Percentiles rank a stretch among this genome's conserved stretches.
phyloP scores from a whole-genome alignment of 352 stramenopile genomes.

The Aphanomyces stellatus region DNA sequence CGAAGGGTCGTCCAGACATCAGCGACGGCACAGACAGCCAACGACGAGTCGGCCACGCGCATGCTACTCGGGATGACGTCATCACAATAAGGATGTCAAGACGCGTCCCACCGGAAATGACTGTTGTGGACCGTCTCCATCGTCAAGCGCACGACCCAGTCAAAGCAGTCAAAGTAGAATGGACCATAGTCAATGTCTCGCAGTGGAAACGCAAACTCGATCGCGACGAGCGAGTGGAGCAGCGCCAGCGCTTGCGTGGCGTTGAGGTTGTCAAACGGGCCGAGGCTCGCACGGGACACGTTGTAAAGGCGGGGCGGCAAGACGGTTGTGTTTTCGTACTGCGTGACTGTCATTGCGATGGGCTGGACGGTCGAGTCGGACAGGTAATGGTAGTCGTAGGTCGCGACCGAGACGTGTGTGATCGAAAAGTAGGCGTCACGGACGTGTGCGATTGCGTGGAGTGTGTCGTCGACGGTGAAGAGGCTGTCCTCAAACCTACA shows the following conservation, averaged over 20 bases:
- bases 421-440: slow-evolving; percentile 74
- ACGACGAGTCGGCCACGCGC: slow-evolving; percentile 48
- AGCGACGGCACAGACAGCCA: slow-evolving; percentile 36
- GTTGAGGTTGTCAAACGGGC: slow-evolving; percentile 48
- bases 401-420: slow-evolving; percentile 53
- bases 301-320: slow-evolving; percentile 35
- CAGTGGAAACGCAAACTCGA: slow-evolving; percentile 49
- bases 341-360: slow-evolving; percentile 33
- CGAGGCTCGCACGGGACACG: slow-evolving; percentile 32
- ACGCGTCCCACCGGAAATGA: slow-evolving; percentile 11
- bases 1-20: slow-evolving; percentile 47
- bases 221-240: slow-evolving; percentile 33
- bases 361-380: slow-evolving; percentile 26
- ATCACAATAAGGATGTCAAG: not conserved
- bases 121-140: slow-evolving; percentile 37
- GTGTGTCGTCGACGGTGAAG: slow-evolving; percentile 68
- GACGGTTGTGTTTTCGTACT: slow-evolving; percentile 27
- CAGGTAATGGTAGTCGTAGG: slow-evolving; percentile 59
- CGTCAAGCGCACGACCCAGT: slow-evolving; percentile 57
- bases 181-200: slow-evolving; percentile 62
- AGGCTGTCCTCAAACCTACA: slow-evolving; percentile 32
- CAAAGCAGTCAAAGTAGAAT: slow-evolving; percentile 80
- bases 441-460: slow-evolving; percentile 50
- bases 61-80: slow-evolving; percentile 20
- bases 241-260: slow-evolving; percentile 31